phyloP scores from a whole-genome alignment of 441 rosid species.

The Euphorbia schlechtendalii region DNA sequence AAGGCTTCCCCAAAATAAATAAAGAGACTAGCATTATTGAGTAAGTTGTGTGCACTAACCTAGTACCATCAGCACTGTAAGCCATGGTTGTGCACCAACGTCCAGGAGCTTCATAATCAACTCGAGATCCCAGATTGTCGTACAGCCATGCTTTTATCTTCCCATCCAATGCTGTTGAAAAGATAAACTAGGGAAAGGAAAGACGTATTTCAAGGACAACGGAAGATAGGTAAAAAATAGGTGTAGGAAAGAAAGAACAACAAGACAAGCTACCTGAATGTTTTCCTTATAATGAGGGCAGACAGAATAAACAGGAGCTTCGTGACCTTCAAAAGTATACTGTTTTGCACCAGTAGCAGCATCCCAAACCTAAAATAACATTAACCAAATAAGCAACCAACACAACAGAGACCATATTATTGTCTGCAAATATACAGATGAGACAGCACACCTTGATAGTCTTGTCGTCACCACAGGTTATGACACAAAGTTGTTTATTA shows the following conservation, averaged over 20 bases:
- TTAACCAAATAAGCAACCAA: constrained; percentile 4
- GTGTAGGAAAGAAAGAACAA: no score
- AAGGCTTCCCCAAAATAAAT: constrained; percentile 5
- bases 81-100: constrained; percentile 98
- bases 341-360: constrained; percentile 68
- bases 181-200: constrained; percentile 58
- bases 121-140: constrained; percentile 87
- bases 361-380: constrained; percentile 63
- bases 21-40: constrained; percentile 12
- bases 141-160: constrained; percentile 97
- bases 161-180: constrained; percentile 93
- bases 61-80: constrained; percentile 95
- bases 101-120: constrained; percentile 99
- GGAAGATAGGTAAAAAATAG: no score
- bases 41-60: constrained; percentile 34
- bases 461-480: constrained; percentile 94
- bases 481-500: constrained; percentile 84
- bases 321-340: constrained; percentile 90
- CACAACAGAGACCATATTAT: no score
- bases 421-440: constrained; percentile 3
- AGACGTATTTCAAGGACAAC: constrained; percentile 19
- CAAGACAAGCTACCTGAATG: constrained; percentile 77
- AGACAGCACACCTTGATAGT: constrained; percentile 61
- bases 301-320: constrained; percentile 85
- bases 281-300: constrained; percentile 94